Conservation (phyloP, 306 rosid genomes). For the Purshia tridentata region DNA sequence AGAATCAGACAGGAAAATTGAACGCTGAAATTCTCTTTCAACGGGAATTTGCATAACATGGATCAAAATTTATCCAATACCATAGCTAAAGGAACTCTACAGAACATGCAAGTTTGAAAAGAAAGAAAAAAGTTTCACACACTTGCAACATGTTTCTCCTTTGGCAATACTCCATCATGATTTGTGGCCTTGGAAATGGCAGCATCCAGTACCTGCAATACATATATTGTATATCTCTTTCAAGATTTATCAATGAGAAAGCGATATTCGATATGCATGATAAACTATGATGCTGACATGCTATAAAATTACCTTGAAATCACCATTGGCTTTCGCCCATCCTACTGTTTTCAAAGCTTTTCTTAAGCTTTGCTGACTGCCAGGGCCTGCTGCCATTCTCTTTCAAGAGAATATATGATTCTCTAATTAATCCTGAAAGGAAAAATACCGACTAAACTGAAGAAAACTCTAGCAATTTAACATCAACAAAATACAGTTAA, state of each 20-base stretch:
- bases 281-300: neutral
- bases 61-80: neutral
- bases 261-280: neutral
- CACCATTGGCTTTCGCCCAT: conserved; percentile 20
- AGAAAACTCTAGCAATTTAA: no score
- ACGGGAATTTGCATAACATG: neutral
- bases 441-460: neutral
- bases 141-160: conserved; percentile 10
- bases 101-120: neutral
- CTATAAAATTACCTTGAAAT: conserved; percentile 9
- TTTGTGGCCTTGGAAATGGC: conserved; percentile 20
- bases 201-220: conserved; percentile 8
- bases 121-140: neutral
- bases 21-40: neutral
- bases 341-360: conserved; percentile 23
- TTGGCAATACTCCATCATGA: conserved; percentile 9
- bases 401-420: neutral
- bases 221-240: neutral
- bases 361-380: conserved; percentile 16
- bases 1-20: neutral
- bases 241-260: neutral
- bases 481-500: neutral
- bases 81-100: neutral
- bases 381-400: conserved; percentile 17
- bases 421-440: neutral